Evolutionary conservation across 2,329 filamentous ascomycete species (phyloP), one percentile per base, ranked within the genome.

Genomic region (Alternaria postmessia): DNA sequence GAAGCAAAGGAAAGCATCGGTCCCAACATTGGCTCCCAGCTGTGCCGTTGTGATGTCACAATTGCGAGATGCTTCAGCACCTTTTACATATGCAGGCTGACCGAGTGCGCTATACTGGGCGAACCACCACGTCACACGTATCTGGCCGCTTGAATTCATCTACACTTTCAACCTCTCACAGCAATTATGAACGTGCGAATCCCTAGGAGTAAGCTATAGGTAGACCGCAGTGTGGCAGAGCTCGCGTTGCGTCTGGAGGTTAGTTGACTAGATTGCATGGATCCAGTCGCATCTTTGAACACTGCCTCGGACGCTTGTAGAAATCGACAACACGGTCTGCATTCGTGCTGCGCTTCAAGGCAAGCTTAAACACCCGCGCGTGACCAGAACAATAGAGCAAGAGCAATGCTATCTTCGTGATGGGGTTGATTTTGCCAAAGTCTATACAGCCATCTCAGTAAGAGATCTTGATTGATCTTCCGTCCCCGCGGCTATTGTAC

Each of bases 401-500:
- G 18, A 51, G 8, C n/a, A 26, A 24, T 32, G 14, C 7, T 53
- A 39, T 41, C 22, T 39, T 54, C 24, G 53, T 65, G 54, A 55
- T 58, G 53, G 63, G 58, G 47, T 63, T 64, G 62, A 59, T 66
- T 69, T 36, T 65, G 61, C 57, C 59, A 49, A 65, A 64, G 65
- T 78, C 75, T 76, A 77, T 73, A 77, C 71, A 75, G 67, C 66
- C 67, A 63, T 68, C 66, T 67, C 63, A 54, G 55, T 54, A 55
- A 51, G 60, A 63, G 51, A 58, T 58, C 36, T 65, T 41, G 24
- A 43, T 48, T 51, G 38, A 43, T 49, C 53, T 61, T 60, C 58
- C 66, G 64, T 59, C 49, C 51, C 61, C 66, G 71, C 67, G 71
- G 69, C 65, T 78, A 76, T 73, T 74, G 72, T 77, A 78, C 76